phyloP scores from a whole-genome alignment of 2,329 filamentous ascomycete species.

The Macroventuria anomochaeta region DNA sequence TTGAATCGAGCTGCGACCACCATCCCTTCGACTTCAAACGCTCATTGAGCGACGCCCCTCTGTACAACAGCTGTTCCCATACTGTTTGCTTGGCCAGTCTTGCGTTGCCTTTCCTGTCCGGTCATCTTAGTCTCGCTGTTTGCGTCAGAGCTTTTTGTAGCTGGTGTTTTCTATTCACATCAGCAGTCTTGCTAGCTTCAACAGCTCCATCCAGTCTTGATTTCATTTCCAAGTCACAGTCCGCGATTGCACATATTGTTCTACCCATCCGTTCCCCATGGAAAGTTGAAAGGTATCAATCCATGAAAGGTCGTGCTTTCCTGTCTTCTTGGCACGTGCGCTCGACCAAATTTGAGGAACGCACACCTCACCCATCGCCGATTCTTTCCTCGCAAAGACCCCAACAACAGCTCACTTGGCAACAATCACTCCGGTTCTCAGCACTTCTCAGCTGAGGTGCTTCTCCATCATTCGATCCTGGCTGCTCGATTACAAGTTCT shows the following conservation, averaged over 20 bases:
- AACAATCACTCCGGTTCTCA: not conserved
- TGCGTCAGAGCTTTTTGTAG: not conserved
- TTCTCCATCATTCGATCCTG: not conserved
- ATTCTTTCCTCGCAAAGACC: slow-evolving; percentile 14
- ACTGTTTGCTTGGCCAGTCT: not conserved
- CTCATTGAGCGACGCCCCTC: not conserved
- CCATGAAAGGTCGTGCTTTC: slow-evolving; percentile 18
- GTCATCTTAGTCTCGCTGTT: slow-evolving; percentile 15
- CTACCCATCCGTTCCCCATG: slow-evolving; percentile 7
- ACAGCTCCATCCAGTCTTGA: not conserved
- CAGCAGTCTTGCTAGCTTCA: slow-evolving; percentile 26
- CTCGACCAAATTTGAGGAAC: slow-evolving; percentile 34
- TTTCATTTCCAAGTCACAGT: not conserved
- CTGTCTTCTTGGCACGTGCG: slow-evolving; percentile 38
- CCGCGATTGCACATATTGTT: not conserved
- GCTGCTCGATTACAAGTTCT: not conserved
- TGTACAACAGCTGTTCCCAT: slow-evolving; percentile 1
- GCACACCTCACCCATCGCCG: slow-evolving; percentile 25
- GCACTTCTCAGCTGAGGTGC: not conserved
- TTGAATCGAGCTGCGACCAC: slow-evolving; percentile 6
- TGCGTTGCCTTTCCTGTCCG: slow-evolving; percentile 1
- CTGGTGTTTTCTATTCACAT: not conserved
- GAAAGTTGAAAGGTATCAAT: not conserved
- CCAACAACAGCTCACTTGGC: slow-evolving; percentile 3
- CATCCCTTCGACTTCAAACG: not conserved